phyloP scores from a whole-genome alignment of 108 stramenopile genomes.

The Cyclostephanos tholiformis region DNA sequence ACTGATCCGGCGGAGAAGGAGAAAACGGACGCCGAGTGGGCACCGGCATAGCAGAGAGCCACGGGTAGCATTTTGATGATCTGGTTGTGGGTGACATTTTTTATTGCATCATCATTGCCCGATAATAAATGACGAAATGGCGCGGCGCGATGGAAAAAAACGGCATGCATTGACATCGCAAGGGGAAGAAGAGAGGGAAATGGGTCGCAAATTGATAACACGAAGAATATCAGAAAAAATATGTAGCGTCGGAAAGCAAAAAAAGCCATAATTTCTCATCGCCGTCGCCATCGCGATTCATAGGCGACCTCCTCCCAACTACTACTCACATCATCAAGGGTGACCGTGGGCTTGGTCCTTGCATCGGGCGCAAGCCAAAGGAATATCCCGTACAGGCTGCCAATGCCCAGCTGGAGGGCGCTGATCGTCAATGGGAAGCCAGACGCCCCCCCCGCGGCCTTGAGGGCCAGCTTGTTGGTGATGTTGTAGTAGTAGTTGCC shows the following conservation, averaged over 20 bases:
- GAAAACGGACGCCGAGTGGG: constrained; percentile 68
- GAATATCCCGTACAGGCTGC: constrained; percentile 62
- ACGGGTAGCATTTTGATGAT: constrained; percentile 65
- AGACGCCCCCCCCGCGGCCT: constrained; percentile 54
- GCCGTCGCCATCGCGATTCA: background rate
- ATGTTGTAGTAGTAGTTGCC: constrained; percentile 81
- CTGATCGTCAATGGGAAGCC: constrained; percentile 66
- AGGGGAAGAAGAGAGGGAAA: no score
- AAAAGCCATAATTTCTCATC: no score
- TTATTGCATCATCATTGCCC: background rate
- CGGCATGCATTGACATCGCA: no score
- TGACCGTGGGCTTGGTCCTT: constrained; percentile 43
- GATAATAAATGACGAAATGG: background rate
- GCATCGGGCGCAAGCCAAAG: constrained; percentile 67
- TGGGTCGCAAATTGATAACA: no score
- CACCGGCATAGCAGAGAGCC: constrained; percentile 63
- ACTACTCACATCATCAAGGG: constrained; percentile 51
- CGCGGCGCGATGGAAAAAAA: no score
- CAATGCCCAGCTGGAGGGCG: constrained; percentile 58
- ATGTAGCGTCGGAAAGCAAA: no score
- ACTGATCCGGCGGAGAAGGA: constrained; percentile 66
- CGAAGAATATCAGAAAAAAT: no score
- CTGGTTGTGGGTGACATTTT: background rate
- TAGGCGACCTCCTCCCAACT: background rate
- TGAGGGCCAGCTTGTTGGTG: constrained; percentile 65